phyloP scores from a whole-genome alignment of 371 early-diverging fungal genomes.

The Actinomucor elegans region DNA sequence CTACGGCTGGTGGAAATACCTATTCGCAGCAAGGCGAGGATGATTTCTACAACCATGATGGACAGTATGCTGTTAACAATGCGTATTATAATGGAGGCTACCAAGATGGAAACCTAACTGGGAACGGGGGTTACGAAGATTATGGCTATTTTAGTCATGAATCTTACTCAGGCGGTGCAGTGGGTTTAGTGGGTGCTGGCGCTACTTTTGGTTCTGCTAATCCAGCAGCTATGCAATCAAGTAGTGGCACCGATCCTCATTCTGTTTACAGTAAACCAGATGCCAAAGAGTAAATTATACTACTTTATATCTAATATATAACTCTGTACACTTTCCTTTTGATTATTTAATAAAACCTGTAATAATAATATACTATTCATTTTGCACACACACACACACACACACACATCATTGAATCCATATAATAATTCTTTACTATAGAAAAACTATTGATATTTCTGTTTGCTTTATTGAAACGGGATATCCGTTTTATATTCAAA shows the following conservation, averaged over 20 bases:
- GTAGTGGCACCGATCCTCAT: not conserved
- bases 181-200: not conserved
- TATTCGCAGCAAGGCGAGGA: not conserved
- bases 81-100: not conserved
- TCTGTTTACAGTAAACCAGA: constrained; percentile 6
- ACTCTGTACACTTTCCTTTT: too few species aligned
- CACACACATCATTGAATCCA: too few species aligned
- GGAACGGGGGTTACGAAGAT: not conserved
- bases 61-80: not conserved
- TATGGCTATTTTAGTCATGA: not conserved
- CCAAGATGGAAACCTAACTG: not conserved
- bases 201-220: not conserved
- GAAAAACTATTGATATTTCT: too few species aligned
- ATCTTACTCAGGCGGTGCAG: not conserved
- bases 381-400: too few species aligned
- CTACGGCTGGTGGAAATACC: not conserved
- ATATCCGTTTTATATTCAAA: not conserved
- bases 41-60: not conserved
- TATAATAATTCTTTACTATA: too few species aligned
- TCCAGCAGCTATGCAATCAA: not conserved
- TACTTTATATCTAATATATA: too few species aligned
- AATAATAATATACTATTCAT: too few species aligned
- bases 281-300: not conserved
- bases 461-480: too few species aligned
- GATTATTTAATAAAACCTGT: too few species aligned